Conservation (phyloP, 2,329 filamentous ascomycete genomes). For the Coniochaeta sp. region DNA sequence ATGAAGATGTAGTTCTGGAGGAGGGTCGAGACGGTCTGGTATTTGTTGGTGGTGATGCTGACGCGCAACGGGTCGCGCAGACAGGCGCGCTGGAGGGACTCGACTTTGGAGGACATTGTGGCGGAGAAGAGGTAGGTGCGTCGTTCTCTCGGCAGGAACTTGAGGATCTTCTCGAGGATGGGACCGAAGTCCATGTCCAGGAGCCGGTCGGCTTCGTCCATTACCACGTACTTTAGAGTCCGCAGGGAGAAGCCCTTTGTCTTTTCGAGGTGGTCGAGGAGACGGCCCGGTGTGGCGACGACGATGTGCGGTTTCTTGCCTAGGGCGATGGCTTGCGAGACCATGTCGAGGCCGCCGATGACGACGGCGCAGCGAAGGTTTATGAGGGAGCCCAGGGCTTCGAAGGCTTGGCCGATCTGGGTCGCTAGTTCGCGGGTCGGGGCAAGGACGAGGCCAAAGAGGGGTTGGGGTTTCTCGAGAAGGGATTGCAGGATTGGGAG, state of each 20-base stretch:
- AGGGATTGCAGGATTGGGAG: conserved; percentile 87
- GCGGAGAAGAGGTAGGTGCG: conserved; percentile 89
- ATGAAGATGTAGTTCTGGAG: conserved; percentile 83
- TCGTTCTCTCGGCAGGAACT: conserved; percentile 71
- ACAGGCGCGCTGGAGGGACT: conserved; percentile 83
- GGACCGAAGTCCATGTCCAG: conserved; percentile 93
- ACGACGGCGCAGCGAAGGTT: conserved; percentile 80
- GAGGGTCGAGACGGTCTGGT: conserved; percentile 86
- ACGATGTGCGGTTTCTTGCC: conserved; percentile 95
- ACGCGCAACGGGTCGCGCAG: conserved; percentile 78
- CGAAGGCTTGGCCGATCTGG: conserved; percentile 83
- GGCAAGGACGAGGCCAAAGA: conserved; percentile 85
- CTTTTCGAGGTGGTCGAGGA: conserved; percentile 90
- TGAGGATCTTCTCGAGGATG: conserved; percentile 85
- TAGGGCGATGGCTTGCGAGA: conserved; percentile 80
- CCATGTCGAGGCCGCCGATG: conserved; percentile 94
- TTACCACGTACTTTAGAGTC: conserved; percentile 77
- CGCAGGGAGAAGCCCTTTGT: conserved; percentile 91
- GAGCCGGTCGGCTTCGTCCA: conserved; percentile 90
- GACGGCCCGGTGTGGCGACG: conserved; percentile 81
- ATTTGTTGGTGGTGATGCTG: conserved; percentile 73
- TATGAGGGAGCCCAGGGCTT: conserved; percentile 80
- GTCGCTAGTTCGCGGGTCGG: conserved; percentile 90
- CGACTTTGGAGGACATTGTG: conserved; percentile 90
- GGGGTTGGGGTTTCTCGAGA: conserved; percentile 75